A percentile compares a stretch with the other conserved stretches of the same genome.
These are phyloP conservation scores for Euphorbia schlechtendalii DNA, from an alignment of 441 rosid genomes.

Conservation along the genomic window DNA sequence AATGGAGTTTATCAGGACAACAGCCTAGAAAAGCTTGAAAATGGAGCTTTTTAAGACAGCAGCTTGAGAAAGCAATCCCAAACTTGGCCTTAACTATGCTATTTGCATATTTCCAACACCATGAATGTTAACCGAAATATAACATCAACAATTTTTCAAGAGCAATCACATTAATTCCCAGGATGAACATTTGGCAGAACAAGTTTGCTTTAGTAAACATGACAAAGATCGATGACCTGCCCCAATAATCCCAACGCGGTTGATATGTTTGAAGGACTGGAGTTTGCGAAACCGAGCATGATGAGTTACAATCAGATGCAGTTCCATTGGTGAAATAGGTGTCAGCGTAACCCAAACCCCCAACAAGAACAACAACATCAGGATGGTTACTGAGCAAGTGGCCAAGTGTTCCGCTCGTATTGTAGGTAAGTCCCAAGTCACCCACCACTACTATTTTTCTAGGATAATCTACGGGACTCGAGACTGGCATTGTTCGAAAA, in stretches of 20 bases:
- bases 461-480: slow-evolving; percentile 36
- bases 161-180: not conserved
- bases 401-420: slow-evolving; percentile 37
- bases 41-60: no score
- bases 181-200: no score
- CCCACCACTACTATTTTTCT: slow-evolving; percentile 42
- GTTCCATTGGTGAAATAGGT: slow-evolving; percentile 51
- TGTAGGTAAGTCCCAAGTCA: slow-evolving; percentile 53
- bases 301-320: slow-evolving; percentile 35
- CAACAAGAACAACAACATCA: slow-evolving; percentile 45
- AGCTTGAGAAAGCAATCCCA: no score
- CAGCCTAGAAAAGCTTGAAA: no score
- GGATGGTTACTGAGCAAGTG: slow-evolving; percentile 43
- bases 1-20: no score
- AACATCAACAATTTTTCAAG: not conserved
- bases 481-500: slow-evolving; percentile 43
- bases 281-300: slow-evolving; percentile 37
- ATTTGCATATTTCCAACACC: not conserved
- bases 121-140: not conserved
- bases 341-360: slow-evolving; percentile 47
- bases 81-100: no score
- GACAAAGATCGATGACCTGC: slow-evolving; percentile 35
- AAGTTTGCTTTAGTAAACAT: slow-evolving; percentile 2
- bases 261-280: slow-evolving; percentile 48
- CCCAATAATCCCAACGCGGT: slow-evolving; percentile 67